Evolutionary conservation across 129 eudicot species (phyloP), one percentile per base, ranked within the genome.

Genomic region (Artemisia annua): DNA sequence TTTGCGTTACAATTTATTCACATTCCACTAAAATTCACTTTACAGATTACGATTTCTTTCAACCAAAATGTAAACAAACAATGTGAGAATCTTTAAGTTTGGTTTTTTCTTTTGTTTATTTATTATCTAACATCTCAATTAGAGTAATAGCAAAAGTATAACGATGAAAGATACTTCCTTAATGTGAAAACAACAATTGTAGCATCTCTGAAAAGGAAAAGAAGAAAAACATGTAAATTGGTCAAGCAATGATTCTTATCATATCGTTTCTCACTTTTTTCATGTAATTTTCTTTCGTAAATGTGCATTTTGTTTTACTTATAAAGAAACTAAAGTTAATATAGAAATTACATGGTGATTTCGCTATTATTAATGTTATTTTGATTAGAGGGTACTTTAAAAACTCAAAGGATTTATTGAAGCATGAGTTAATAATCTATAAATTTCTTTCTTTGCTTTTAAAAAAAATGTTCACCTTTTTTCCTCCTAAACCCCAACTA

Each of bases 41-140:
- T 28, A 28, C 4, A 26, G n/a, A n/a, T n/a, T n/a, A n/a, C n/a
- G n/a, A n/a, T n/a, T n/a, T n/a, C 3, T 26, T 2, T 26, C 28
- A 26, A 26, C 28, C 32, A 28, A 28, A 28, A 28, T 28, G 32
- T 28, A 28, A 28, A 28, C 32, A 28, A 70, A 56, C 57, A 20
- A 39, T 10, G 43, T 71, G 2, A 2, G 75, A 71, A 71, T 58
- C 76, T 46, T 72, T 6, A 43, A 10, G 0, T 55, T 55, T 56
- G 16, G 4, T 2, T 57, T 44, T 9, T 57, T 35, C 15, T 50
- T 1, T 20, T 5, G n/a, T 70, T 18, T 70, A 20, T 67, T 14
- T 70, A 70, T 1, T 55, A 12, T 16, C 56, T 53, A 53, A n/a
- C 1, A 2, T 65, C 17, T 63, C 32, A 30, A n/a, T 11, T 66